Evolutionary conservation across 2,329 filamentous ascomycete species (phyloP), one percentile per base, ranked within the genome.

Genomic region (Venturia effusa): DNA sequence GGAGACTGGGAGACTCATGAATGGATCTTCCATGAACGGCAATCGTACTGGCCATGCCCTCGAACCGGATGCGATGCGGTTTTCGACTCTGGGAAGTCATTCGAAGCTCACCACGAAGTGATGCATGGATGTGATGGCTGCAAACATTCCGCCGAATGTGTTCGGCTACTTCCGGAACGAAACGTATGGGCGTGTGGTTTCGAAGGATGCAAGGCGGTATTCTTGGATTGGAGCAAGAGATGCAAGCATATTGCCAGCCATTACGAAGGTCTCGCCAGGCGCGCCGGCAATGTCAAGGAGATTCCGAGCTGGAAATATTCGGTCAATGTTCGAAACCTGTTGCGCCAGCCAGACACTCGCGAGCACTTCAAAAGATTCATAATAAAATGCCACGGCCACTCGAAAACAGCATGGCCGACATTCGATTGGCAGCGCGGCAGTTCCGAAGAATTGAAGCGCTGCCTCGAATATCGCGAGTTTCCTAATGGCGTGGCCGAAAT

Each of bases 171-270:
- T 30, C 63, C 63, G 6, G 41, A n/a, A 34, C 32, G 51, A 13
- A 64, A 57, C 24, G 59, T 40, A 15, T 64, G 63, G 63, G 63
- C 63, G 5, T 64, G 63, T 64, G 63, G 63, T 5, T 64, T 64
- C 30, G 55, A 64, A 17, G 34, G 27, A 30, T 64, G 63, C 45
- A 64, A 64, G 43, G 59, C 24, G 10, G 59, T 64, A 6, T 64
- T 64, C 30, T n/a, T 41, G 15, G 39, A 61, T 45, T 64, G 63
- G 63, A 55, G 43, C 19, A 55, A 57, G 43, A 39, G 63, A 32
- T 64, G 63, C 63, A 61, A 64, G 34, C 63, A 64, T 45, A 41
- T 64, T 24, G 59, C 63, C 13, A 43, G 10, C n/a, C 63, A 64
- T n/a, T 64, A 51, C 34, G 59, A 64, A 32, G 37, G 43, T 7